These are phyloP conservation scores for Closterium sp. DNA, from an alignment of 139 green algal species.

Conservation along the genomic window DNA sequence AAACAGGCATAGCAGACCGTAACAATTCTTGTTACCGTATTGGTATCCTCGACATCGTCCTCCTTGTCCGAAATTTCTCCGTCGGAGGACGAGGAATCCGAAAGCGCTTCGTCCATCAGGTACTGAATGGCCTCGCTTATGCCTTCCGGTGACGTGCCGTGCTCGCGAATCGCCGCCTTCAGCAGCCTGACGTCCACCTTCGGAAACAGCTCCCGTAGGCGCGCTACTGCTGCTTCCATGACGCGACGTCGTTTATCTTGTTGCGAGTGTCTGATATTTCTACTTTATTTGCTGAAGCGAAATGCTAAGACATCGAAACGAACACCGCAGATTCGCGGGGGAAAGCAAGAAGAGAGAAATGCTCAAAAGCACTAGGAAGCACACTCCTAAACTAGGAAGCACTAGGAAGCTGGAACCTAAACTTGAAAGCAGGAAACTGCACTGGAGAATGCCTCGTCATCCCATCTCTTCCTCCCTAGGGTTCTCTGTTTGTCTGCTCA, in stretches of 20 bases:
- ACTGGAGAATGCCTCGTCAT: not conserved
- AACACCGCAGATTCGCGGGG: too few relatives aligned
- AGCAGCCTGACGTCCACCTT: not conserved
- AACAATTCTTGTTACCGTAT: not conserved
- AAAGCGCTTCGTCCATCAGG: not conserved
- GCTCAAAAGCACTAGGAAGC: not conserved
- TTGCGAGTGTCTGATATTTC: not conserved
- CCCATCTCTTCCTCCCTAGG: not conserved
- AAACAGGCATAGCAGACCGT: too few relatives aligned
- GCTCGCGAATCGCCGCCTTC: not conserved
- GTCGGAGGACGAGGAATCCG: not conserved
- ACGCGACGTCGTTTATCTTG: not conserved
- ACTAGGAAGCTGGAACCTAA: not conserved
- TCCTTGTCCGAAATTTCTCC: not conserved
- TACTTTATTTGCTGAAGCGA: not conserved
- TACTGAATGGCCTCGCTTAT: not conserved
- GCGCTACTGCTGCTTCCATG: not conserved
- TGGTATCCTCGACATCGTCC: not conserved
- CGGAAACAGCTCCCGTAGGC: not conserved
- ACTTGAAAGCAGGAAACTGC: too few relatives aligned
- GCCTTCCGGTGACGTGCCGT: not conserved
- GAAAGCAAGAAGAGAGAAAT: too few relatives aligned
- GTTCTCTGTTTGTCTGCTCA: not conserved
- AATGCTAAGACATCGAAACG: not conserved
- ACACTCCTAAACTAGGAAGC: not conserved